phyloP scores from a whole-genome alignment of 2,329 filamentous ascomycete species.

The Coniochaeta ligniaria region DNA sequence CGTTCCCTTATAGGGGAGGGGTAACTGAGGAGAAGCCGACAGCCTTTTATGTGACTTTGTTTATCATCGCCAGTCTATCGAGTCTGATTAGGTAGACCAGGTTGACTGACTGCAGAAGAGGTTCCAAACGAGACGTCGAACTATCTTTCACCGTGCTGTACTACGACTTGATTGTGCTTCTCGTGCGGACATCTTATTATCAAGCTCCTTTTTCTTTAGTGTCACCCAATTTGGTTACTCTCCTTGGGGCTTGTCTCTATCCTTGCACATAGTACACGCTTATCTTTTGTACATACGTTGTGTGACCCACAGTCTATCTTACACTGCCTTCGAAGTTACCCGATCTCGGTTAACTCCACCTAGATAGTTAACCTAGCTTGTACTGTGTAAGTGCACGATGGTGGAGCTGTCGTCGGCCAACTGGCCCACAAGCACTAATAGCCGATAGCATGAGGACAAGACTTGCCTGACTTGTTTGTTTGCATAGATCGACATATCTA shows the following conservation, averaged over 20 bases:
- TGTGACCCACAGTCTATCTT: not conserved
- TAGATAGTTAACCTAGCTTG: not conserved
- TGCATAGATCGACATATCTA: not conserved
- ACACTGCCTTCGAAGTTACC: not conserved
- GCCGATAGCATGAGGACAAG: not conserved
- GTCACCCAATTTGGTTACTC: not conserved
- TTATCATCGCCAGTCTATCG: not conserved
- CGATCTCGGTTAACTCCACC: not conserved
- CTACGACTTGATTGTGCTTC: not conserved
- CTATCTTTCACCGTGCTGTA: not conserved
- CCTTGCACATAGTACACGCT: not conserved
- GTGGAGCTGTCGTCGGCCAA: not conserved
- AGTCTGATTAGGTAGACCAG: not conserved
- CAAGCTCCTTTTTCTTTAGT: not conserved
- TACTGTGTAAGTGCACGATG: not conserved
- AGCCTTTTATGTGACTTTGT: not conserved
- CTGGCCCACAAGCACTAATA: not conserved
- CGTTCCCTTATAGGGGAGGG: not conserved
- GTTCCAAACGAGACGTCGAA: not conserved
- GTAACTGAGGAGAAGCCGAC: conserved; percentile 1
- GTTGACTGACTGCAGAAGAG: not conserved
- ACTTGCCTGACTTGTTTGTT: not conserved
- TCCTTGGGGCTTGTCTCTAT: not conserved
- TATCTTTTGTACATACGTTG: not conserved
- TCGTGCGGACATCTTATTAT: not conserved